Evolutionary conservation across 2,329 filamentous ascomycete species (phyloP), one percentile per base, ranked within the genome.

Genomic region (Sarocladium brachiariae): DNA sequence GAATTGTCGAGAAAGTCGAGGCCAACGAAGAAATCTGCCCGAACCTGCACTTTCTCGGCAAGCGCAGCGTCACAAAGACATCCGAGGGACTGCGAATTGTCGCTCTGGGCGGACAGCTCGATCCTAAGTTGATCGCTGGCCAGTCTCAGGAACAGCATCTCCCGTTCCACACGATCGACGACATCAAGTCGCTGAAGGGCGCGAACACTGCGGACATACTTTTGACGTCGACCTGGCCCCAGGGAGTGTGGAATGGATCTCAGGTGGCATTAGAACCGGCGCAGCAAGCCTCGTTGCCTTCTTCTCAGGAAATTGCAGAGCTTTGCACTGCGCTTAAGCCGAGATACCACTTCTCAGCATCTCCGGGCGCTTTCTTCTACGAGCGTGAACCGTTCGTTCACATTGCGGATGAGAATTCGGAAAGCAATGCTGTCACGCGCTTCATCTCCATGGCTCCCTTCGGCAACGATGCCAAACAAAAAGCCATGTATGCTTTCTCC

Each of bases 341-440:
- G n/a, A 83, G 88, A 24, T 99, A 99, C 62, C 91, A 97, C 65
- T 84, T 97, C 61, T 83, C 88, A 2, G 74, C 80, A 3, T 87
- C 87, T 0, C 76, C 81, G 1, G 65, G 64, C 8, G 69, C 75
- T 6, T 83, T 83, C 59, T 92, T 87, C 68, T 97, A 85, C 64
- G 92, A 99, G 69, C 83, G 93, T 51, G 93, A 97, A 66, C 89
- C 92, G 0, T 99, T 96, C 71, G 84, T 93, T 61, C 85, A 95
- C 63, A 75, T 78, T 1, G 57, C 68, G 6, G 64, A 67, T 33
- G 67, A 69, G 13, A 70, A 70, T 0, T 58, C 65, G 6, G 75
- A 83, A 51, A 68, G 73, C 19, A 76, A 77, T 56, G 70, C 75
- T 1, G 68, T 95, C 9, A 97, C 93, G 1, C 83, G 93, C 16